Conservation (phyloP, 805 yeast genomes). For the Starmerella apis region DNA sequence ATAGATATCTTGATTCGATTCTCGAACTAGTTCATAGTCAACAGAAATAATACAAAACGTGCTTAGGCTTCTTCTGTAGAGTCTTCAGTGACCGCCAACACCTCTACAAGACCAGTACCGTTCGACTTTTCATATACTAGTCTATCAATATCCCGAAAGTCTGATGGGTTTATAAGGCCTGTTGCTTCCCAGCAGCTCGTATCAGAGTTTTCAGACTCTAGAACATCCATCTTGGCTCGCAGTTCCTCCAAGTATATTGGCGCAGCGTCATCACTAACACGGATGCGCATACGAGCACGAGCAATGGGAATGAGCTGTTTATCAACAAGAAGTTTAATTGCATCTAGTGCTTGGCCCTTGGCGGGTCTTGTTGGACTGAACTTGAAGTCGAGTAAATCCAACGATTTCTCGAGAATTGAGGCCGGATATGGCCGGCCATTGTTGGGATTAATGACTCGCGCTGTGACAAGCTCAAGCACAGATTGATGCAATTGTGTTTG, state of each 20-base stretch:
- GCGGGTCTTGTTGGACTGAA: conserved; percentile 56
- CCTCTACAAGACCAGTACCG: conserved; percentile 63
- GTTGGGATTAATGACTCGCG: conserved; percentile 84
- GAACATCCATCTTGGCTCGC: conserved; percentile 34
- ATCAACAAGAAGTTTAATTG: conserved; percentile 63
- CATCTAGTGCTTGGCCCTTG: conserved; percentile 84
- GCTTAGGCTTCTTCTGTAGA: neutral
- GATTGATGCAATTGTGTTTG: conserved; percentile 67
- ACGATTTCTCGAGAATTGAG: conserved; percentile 80
- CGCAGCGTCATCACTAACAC: conserved; percentile 40
- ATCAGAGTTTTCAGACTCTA: conserved; percentile 36
- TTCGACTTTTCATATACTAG: conserved; percentile 44
- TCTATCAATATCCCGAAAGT: conserved; percentile 60
- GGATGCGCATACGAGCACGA: conserved; percentile 85
- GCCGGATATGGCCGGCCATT: conserved; percentile 89
- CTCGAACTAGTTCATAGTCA: too few species aligned
- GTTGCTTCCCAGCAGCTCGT: conserved; percentile 43
- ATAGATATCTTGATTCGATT: too few species aligned
- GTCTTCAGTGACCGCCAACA: conserved; percentile 39
- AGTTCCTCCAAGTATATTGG: conserved; percentile 38
- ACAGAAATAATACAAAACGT: too few species aligned
- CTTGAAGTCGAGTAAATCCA: conserved; percentile 61
- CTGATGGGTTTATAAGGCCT: conserved; percentile 77
- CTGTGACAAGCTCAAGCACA: conserved; percentile 68
- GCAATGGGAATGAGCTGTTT: conserved; percentile 85